These are phyloP conservation scores for Cladosporium phlei DNA, from an alignment of 2,329 filamentous ascomycete genomes.

Conservation along the genomic window DNA sequence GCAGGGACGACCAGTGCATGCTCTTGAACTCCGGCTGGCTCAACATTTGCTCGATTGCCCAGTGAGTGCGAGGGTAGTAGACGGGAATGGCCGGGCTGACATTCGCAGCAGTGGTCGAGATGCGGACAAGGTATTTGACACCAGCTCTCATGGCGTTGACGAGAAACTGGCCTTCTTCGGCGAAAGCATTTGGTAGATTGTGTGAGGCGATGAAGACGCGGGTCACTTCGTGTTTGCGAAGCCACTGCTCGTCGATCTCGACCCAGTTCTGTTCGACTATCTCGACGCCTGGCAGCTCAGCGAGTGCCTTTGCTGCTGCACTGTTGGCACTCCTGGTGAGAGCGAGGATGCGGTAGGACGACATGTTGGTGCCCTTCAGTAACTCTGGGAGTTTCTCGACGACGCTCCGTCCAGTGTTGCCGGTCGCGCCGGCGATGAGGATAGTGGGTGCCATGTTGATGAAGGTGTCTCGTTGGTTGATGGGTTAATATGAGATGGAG, in stretches of 20 bases:
- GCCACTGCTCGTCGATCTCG: conserved; percentile 38
- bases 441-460: conserved; percentile 12
- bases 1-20: conserved; percentile 39
- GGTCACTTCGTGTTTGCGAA: conserved; percentile 34
- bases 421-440: conserved; percentile 15
- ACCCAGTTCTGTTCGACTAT: conserved; percentile 35
- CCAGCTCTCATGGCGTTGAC: conserved; percentile 33
- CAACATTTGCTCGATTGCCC: conserved; percentile 40
- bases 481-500: too few species aligned
- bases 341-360: neutral
- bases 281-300: conserved; percentile 33
- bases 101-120: conserved; percentile 37
- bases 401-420: conserved; percentile 15
- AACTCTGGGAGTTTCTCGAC: conserved; percentile 14
- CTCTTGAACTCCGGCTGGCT: conserved; percentile 32
- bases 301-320: conserved; percentile 27
- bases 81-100: conserved; percentile 33
- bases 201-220: conserved; percentile 40
- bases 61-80: conserved; percentile 38
- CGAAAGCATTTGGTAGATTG: conserved; percentile 36
- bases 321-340: conserved; percentile 9
- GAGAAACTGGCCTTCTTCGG: conserved; percentile 38
- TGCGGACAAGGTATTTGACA: conserved; percentile 41
- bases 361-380: conserved; percentile 13
- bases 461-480: too few species aligned